Base-by-base conservation (phyloP, 1,284 basidiomycete species). In the Cutaneotrichosporon mucoides region DNA sequence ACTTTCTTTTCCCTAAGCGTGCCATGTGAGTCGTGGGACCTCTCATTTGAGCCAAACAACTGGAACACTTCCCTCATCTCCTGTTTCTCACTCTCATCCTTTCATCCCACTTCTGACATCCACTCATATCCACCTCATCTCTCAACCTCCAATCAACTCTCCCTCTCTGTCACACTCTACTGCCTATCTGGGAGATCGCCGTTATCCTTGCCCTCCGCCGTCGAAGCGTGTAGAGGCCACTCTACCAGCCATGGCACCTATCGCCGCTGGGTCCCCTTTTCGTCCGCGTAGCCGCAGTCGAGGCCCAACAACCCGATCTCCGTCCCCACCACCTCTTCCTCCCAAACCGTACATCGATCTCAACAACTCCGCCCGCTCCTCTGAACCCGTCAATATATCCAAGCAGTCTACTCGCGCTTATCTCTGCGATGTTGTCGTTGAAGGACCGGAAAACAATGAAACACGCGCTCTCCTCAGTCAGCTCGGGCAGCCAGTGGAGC, bases 391-490 rank as follows among this genome's bases (percentile, higher is more conserved):
- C 33, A 45, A 5, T 68, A 73, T 38, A 60, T 33, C 73, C 24
- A 24, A 24, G 24, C 24, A 24, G 24, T 71, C 70, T 0, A 59
- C 66, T 15, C 65, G 76, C 46, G 74, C 76, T 0, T 74, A 76
- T 46, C 62, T 73, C 7, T 72, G 72, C 47, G 76, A 78, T 66
- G 64, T 77, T 12, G 46, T 48, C 0, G 69, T 77, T 2, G 63
- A 77, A 12, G 75, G 76, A 45, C 57, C 56, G 7, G 62, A 72
- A 15, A 71, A 71, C 10, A 70, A 71, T 43, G 75, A 75, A 45
- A 72, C 73, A 1, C 63, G 60, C 5, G 66, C 64, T 9, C 60
- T 77, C 0, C 67, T 77, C 1, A 59, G 67, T 1, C 67, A 76
- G 42, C 68, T 77, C 3, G 76, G 75, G 5, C 51, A 65, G 15